Percentiles rank a stretch among this genome's conserved stretches.
Conservation (phyloP, 1,284 basidiomycete species). For the Sporisorium iseilematis-ciliati region DNA sequence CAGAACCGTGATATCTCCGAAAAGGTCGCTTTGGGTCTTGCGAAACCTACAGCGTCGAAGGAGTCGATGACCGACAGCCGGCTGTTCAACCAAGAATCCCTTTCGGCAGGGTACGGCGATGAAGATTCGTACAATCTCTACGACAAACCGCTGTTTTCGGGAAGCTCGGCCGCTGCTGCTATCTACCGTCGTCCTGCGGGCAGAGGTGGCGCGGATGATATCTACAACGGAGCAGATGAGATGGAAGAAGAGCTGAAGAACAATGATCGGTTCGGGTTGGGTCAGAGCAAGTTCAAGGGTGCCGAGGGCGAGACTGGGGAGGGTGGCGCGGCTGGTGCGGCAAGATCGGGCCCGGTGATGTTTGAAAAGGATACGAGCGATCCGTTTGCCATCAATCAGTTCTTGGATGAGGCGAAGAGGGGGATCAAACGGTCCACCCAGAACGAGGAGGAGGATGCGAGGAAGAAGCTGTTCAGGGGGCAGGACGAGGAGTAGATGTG, state of each 20-base stretch:
- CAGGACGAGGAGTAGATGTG: background rate
- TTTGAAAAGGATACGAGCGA: constrained; percentile 97
- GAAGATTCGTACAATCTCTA: constrained; percentile 94
- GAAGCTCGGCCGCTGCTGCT: constrained; percentile 92
- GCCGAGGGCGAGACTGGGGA: constrained; percentile 77
- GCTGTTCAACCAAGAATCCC: constrained; percentile 94
- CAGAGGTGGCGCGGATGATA: constrained; percentile 71
- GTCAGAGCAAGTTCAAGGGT: constrained; percentile 84
- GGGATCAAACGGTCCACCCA: constrained; percentile 77
- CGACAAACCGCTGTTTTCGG: constrained; percentile 94
- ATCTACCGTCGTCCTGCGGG: constrained; percentile 92
- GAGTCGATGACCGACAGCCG: constrained; percentile 91
- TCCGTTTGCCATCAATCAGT: constrained; percentile 98
- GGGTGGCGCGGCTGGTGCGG: constrained; percentile 71
- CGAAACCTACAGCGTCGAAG: constrained; percentile 93
- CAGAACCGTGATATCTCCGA: constrained; percentile 99
- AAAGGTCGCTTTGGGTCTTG: constrained; percentile 96
- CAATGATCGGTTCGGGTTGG: constrained; percentile 93
- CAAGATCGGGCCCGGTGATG: constrained; percentile 83
- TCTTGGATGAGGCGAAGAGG: constrained; percentile 95
- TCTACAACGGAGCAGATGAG: constrained; percentile 87
- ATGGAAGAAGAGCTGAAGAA: constrained; percentile 89
- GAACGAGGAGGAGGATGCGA: constrained; percentile 14
- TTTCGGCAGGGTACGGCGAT: constrained; percentile 82
- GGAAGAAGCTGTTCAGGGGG: constrained; percentile 28